Base-by-base conservation (phyloP, 225 moss, liverwort and hornwort species). In the Marchantia polymorpha region DNA sequence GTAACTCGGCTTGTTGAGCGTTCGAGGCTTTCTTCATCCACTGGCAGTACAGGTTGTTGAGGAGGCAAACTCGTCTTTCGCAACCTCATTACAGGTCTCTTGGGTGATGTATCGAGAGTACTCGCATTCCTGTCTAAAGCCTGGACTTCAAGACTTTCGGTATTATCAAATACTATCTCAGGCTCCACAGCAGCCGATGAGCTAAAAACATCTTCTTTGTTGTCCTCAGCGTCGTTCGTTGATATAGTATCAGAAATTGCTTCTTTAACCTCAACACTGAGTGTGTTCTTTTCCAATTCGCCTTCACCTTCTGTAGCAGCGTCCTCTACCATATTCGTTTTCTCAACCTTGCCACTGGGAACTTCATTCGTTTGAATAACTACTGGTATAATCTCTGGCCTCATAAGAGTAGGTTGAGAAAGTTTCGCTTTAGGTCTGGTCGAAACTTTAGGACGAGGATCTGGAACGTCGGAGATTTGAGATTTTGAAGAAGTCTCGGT, bases 341-440 rank as follows among this genome's bases (percentile, higher is more conserved):
- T 19, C 30, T 59, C 58, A 13, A 58, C 22, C 60, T 15, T 12
- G 8, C 46, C 59, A 59, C 31, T 11, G 2, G 17, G 19, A 7
- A 39, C 75, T 29, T 74, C 74, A 29, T 27, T 50, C n/a, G 30
- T 51, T 54, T 0, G n/a, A 17, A 52, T 23, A 3, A 39, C 53
- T 46, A 31, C 39, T 39, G 59, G 53, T 8, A 6, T 75, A 20
- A 2, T 59, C n/a, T 58, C 7, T 59, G 56, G 39, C 75, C 27
- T 84, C 77, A 80, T 77, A 25, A 71, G 70, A 81, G 75, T 60
- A 68, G 72, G 83, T 72, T 68, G 66, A 49, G 83, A 79, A 14
- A 78, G 67, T 82, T 85, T 82, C 16, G 88, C 73, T 76, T 66
- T 58, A 50, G 77, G 69, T 70, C 66, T 81, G 80, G 88, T 83